phyloP scores from a whole-genome alignment of 768 basidiomycete genomes.

The Lactarius evosmus region DNA sequence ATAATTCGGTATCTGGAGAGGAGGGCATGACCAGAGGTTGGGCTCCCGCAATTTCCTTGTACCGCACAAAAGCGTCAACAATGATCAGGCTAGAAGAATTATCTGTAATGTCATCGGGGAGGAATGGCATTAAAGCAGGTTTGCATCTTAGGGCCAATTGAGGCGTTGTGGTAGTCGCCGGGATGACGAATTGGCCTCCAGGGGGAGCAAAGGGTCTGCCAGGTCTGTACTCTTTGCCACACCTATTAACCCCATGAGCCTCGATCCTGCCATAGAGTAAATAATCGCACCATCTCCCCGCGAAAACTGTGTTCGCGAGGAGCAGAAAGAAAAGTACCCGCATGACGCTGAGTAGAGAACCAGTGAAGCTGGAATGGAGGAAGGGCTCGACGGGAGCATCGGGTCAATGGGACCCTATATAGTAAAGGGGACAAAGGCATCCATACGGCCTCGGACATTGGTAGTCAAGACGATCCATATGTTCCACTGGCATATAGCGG shows the following conservation, averaged over 20 bases:
- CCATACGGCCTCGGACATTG: not conserved
- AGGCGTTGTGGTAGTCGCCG: constrained; percentile 37
- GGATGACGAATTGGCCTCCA: constrained; percentile 44
- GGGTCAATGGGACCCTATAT: not conserved
- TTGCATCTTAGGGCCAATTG: constrained; percentile 47
- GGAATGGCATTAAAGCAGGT: constrained; percentile 47
- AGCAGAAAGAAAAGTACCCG: not conserved
- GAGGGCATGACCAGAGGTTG: constrained; percentile 33
- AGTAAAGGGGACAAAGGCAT: not conserved
- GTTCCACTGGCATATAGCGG: not conserved
- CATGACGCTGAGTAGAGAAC: not conserved
- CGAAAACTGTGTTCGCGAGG: not conserved
- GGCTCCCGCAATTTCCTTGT: constrained; percentile 38
- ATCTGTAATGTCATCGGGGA: constrained; percentile 38
- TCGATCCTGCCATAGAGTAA: not conserved
- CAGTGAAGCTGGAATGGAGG: not conserved
- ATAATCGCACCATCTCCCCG: constrained; percentile 4
- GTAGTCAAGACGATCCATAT: not conserved
- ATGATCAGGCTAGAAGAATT: constrained; percentile 33
- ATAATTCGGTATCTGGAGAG: constrained; percentile 20
- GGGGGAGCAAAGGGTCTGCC: constrained; percentile 43
- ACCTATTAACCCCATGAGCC: constrained; percentile 33
- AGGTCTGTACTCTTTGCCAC: constrained; percentile 48
- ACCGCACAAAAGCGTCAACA: constrained; percentile 41
- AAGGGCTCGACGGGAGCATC: not conserved